Evolutionary conservation across 495 filamentous ascomycete species (phyloP), one percentile per base, ranked within the genome.

Genomic region (Lasiosphaeriaceae sp.): DNA sequence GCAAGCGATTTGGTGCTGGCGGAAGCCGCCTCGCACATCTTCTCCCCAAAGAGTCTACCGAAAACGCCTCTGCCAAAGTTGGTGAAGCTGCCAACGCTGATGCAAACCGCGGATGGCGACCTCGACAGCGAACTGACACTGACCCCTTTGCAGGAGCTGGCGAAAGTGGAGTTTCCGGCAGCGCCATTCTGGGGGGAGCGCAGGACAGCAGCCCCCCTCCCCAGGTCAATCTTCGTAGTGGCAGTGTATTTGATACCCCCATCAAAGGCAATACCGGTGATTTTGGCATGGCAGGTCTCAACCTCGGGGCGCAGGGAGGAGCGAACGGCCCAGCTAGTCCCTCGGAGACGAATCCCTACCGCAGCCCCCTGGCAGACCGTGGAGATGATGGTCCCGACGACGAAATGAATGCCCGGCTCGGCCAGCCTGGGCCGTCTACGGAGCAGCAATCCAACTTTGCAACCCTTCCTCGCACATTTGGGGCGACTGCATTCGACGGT

Each of bases 321-420:
- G 71, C 68, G 78, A 60, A 85, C 77, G 62, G 80, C 76, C 45
- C 82, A 62, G 55, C 89, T 58, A 97, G 95, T 65, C 95, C 94
- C 35, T 94, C 93, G 0, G 91, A 96, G 58, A 97, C 94, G 1
- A 98, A 98, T 70, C 95, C 94, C n/a, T 98, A 92, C 65, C 88
- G 89, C 60, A 97, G 93, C 69, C 95, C 94, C 9, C 84, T 58
- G 31, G 61, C 50, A 9, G 63, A 68, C 12, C 66, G 89, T n/a
- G 87, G 83, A n/a, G 88, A 92, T 17, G 83, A 84, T 31, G 78
- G 77, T 0, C 86, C 91, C 22, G 77, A 81, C 2, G 87, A 90
- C 24, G 87, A 92, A 57, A 70, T 82, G 31, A 80, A 84, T 51
- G 75, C 76, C 5, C 68, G 71, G 9, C 68, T 66, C 35, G 66